phyloP scores from a whole-genome alignment of 2,329 filamentous ascomycete genomes.

The Bimuria novae-zelandiae region DNA sequence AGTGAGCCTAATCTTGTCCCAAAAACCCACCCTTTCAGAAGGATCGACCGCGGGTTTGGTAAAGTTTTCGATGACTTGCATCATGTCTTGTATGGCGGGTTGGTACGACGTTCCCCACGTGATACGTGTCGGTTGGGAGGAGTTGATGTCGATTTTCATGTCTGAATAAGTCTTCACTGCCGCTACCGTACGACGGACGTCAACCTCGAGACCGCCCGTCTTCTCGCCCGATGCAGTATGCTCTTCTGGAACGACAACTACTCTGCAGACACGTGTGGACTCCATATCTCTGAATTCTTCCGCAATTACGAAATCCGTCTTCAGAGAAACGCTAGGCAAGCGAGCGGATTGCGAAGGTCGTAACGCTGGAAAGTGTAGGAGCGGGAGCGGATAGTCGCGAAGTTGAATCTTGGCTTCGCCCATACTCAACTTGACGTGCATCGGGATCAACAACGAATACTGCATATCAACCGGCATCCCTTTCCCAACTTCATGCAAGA shows the following conservation, averaged over 20 bases:
- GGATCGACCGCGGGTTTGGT: slow-evolving; percentile 94
- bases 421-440: slow-evolving; percentile 88
- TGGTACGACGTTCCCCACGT: slow-evolving; percentile 99
- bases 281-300: slow-evolving; percentile 86
- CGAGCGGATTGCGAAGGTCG: slow-evolving; percentile 78
- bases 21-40: slow-evolving; percentile 93
- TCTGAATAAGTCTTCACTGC: slow-evolving; percentile 97
- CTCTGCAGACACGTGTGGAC: slow-evolving; percentile 77
- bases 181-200: slow-evolving; percentile 87
- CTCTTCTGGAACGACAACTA: slow-evolving; percentile 80
- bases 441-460: slow-evolving; percentile 86
- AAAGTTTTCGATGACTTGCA: slow-evolving; percentile 98
- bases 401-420: slow-evolving; percentile 85
- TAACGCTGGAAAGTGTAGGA: slow-evolving; percentile 86
- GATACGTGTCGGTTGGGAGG: slow-evolving; percentile 85
- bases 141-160: slow-evolving; percentile 90
- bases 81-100: slow-evolving; percentile 98
- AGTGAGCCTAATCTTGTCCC: slow-evolving; percentile 95
- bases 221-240: slow-evolving; percentile 60
- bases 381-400: slow-evolving; percentile 89
- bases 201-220: slow-evolving; percentile 74
- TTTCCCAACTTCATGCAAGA: slow-evolving; percentile 89
- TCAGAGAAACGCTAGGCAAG: slow-evolving; percentile 79
- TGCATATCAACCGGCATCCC: slow-evolving; percentile 91
- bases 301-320: slow-evolving; percentile 91